Evolutionary conservation across 2,329 filamentous ascomycete genomes (phyloP), one percentile per base, ranked within the genome.

Genomic region (Bisporella sp.): DNA sequence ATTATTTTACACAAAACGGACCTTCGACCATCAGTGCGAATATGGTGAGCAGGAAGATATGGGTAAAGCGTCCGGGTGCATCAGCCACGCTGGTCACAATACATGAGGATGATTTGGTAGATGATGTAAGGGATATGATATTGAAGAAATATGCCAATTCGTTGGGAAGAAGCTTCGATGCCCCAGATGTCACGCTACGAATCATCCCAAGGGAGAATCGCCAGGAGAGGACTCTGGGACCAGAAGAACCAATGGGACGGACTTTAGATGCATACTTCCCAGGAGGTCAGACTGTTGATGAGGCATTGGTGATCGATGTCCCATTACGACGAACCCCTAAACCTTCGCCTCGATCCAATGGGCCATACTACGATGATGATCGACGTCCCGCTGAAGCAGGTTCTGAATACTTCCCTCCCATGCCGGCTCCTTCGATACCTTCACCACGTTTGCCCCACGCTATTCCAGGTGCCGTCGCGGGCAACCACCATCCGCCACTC

Each of bases 141-240:
- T 73, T 97, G 60, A 83, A 82, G 63, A 97, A 97, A 73, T 99
- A 97, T 68, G 82, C 84, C 60, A 97, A 99, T 69, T 95, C 90
- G 11, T 76, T 99, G 30, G 92, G 92, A 46, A 84, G 84, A 60
- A 87, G 79, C 47, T 96, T 91, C 68, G 93, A 99, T 70, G 79
- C 93, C 8, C 93, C 93, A 9, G 93, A 99, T 67, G 79, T 99
- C 51, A 83, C 80, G 8, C 75, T 97, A 56, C 83, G 87, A 56
- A 87, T 97, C 59, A 67, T 77, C 12, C 81, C 87, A n/a, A 79
- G 89, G 50, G 85, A 89, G 60, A 69, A 77, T 64, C 69, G 72
- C 54, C 73, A 70, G 40, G 89, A 91, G 63, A 82, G 90, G 43
- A 69, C 79, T 0, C 71, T 99, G 47, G 86, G 86, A 2, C 92